Conservation (phyloP, 2,329 filamentous ascomycete species). For the Thelonectria blattea region DNA sequence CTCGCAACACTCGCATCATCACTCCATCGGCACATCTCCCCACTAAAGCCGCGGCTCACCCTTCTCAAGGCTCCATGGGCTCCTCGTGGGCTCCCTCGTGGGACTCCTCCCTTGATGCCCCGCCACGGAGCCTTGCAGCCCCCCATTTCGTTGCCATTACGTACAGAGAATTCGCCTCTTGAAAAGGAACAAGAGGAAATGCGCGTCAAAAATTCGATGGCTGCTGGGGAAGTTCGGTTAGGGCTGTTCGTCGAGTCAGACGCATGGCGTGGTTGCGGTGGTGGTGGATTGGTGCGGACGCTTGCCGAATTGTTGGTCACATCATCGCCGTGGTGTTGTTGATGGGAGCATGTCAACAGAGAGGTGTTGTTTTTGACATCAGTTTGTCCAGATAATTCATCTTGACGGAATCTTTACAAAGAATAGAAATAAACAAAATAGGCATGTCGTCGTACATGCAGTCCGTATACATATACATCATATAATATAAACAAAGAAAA, state of each 20-base stretch:
- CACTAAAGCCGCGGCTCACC: not conserved
- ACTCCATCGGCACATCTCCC: slow-evolving; percentile 5
- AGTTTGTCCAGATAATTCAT: not conserved
- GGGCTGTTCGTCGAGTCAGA: not conserved
- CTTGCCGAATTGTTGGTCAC: not conserved
- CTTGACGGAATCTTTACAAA: not conserved
- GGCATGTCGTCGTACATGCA: not conserved
- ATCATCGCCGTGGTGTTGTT: not conserved
- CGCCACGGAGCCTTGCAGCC: slow-evolving; percentile 11
- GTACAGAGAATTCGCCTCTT: slow-evolving; percentile 16
- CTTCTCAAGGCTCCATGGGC: no score
- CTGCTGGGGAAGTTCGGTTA: not conserved
- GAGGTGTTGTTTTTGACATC: not conserved
- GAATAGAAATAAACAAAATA: slow-evolving; percentile 7
- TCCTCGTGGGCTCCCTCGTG: no score
- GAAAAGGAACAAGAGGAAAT: not conserved
- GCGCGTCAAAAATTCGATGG: not conserved
- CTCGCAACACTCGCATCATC: not conserved
- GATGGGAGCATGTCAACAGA: no score
- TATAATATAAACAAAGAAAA: not conserved
- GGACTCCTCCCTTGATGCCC: slow-evolving; percentile 5
- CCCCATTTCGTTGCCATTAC: slow-evolving; percentile 13
- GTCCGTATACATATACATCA: not conserved
- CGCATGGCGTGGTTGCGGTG: slow-evolving; percentile 1
- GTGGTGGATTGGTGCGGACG: not conserved